Percentiles rank a stretch among this genome's conserved stretches.
Evolutionary conservation across 2,329 filamentous ascomycete genomes (phyloP).

Genomic region (Epichloe bromicola): DNA sequence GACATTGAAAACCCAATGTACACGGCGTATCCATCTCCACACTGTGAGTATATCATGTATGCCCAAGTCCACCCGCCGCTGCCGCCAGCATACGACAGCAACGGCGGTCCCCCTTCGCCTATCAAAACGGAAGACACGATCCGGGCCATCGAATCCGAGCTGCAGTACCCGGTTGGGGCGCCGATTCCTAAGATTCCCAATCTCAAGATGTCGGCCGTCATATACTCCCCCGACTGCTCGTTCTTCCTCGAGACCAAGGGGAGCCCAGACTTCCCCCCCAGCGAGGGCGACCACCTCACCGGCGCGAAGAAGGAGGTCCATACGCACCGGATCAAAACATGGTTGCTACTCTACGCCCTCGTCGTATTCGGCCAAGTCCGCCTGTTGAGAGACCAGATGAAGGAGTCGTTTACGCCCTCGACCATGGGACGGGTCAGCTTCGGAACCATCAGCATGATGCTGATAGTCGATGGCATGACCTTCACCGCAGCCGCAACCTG

Average conservation of each 20-base stretch:
- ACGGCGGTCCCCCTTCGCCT: slow-evolving; percentile 18
- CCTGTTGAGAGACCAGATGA: slow-evolving; percentile 51
- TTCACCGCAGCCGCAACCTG: slow-evolving; percentile 43
- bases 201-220: slow-evolving; percentile 47
- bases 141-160: slow-evolving; percentile 46
- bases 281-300: slow-evolving; percentile 40
- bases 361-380: slow-evolving; percentile 49
- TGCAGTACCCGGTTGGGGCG: slow-evolving; percentile 47
- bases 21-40: slow-evolving; percentile 46
- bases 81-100: slow-evolving; percentile 18
- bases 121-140: slow-evolving; percentile 28
- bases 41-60: slow-evolving; percentile 84
- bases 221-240: slow-evolving; percentile 59
- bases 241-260: slow-evolving; percentile 55
- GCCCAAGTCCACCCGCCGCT: slow-evolving; percentile 57
- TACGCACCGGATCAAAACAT: slow-evolving; percentile 42
- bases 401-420: slow-evolving; percentile 53
- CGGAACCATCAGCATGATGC: slow-evolving; percentile 47
- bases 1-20: slow-evolving; percentile 49
- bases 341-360: slow-evolving; percentile 41
- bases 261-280: slow-evolving; percentile 38
- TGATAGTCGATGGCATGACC: slow-evolving; percentile 47
- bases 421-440: slow-evolving; percentile 55
- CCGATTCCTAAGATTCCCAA: slow-evolving; percentile 41
- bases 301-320: slow-evolving; percentile 50